Evolutionary conservation across 169 alveolate species (phyloP), one percentile per base, ranked within the genome.

Genomic region (Prorocentrum cordatum): DNA sequence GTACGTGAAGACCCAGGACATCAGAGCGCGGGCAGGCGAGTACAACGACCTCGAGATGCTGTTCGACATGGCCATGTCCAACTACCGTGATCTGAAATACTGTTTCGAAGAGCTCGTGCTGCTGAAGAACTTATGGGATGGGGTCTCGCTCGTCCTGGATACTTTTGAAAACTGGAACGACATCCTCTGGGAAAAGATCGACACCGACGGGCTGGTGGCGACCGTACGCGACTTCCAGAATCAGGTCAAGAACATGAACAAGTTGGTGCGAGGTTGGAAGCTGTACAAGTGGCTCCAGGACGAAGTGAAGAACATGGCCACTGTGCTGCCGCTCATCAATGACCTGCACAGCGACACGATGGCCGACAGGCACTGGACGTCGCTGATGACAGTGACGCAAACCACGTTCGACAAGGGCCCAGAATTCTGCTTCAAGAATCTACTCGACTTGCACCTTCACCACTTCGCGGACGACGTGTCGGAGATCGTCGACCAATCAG

Each of bases 351-450:
- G 96, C 80, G 97, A 96, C 91, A 94, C 95, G 58, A 96, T 97
- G 97, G 95, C 96, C 80, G 98, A 96, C 45, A 92, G 99, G 73
- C 99, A 97, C 93, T 97, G 99, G 99, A 95, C 93, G 79, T 95
- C 94, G 88, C 95, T 97, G 14, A 97, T 96, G 97, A 94, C 95
- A 33, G 95, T 96, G 68, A 96, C 98, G 50, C 96, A 96, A 68
- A 96, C 94, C 80, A 50, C 93, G 88, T 95, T 96, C 83, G 95
- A 95, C 80, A 96, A 96, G 92, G 96, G 97, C n/a, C 97, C 97
- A 33, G 94, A 93, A 70, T 96, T 97, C 95, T 94, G 97, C 80
- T 93, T 97, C 92, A 97, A 96, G 84, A 97, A 96, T 39, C 93
- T 97, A 75, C 93, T 97, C 75, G 95, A 95, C 42, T 50, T 79